Base-by-base conservation (phyloP, 352 stramenopile species). In the Pythium insidiosum region DNA sequence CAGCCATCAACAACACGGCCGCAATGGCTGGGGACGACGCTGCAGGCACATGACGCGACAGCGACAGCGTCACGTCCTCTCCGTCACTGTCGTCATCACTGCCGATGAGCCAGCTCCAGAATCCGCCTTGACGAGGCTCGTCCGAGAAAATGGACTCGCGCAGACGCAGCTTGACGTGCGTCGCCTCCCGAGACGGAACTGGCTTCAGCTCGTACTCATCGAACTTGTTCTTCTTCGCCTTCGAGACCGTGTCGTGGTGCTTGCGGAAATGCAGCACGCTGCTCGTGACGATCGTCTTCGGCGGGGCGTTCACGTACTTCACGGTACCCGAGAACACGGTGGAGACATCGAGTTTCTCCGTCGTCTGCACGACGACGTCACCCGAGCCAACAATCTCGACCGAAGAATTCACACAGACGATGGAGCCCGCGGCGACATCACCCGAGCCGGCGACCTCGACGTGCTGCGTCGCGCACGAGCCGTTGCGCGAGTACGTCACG, bases 341-440 rank as follows among this genome's bases (percentile, higher is more conserved):
- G 16, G 35, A 56, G 0, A 58, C 47, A 21, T 55, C 50, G 9
- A 80, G 55, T 15, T 65, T 55, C 16, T 66, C 52, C 15, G 51
- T 73, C 5, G 61, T 61, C 58, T 77, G 61, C 15, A 81, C 50
- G 6, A 73, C 44, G 2, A 57, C 61, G 47, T 68, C 39, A 15
- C 68, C 68, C 28, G 43, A 58, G 29, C 68, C 68, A 9, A 68
- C 36, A 12, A 81, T 56, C n/a, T 36, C 63, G n/a, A 81, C 49
- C 20, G 63, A 50, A 5, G 66, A 58, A 35, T 62, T 48, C 13
- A 67, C 61, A 28, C 60, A 67, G n/a, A 58, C 60, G 26, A 75
- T 66, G 4, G 67, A 73, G 16, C 49, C 68, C 2, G 64, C 26
- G 15, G 65, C 57, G 36, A 81, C 47, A 24, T 56, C 50, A 9